Conservation (phyloP, 2,329 filamentous ascomycete species). For the Acephala macrosclerotiorum region DNA sequence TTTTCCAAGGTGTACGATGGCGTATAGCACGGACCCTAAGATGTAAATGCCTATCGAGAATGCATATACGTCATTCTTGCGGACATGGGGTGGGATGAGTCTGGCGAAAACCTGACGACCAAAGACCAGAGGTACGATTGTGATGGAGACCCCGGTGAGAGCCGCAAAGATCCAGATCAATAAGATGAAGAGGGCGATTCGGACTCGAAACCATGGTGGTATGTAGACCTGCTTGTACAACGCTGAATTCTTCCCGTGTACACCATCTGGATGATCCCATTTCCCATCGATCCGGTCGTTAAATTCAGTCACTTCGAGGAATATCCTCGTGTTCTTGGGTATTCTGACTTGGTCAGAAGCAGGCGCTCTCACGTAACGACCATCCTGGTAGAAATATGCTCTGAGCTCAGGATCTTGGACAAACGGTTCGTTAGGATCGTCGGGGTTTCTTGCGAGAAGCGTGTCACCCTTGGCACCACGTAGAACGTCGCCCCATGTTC, state of each 20-base stretch:
- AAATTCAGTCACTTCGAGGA: slow-evolving; percentile 75
- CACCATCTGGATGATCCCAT: slow-evolving; percentile 58
- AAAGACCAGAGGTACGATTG: slow-evolving; percentile 85
- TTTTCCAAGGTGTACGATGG: slow-evolving; percentile 57
- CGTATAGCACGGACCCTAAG: slow-evolving; percentile 73
- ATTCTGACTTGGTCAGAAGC: slow-evolving; percentile 96
- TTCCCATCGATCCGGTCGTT: slow-evolving; percentile 70
- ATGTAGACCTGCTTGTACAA: slow-evolving; percentile 72
- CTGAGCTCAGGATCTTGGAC: slow-evolving; percentile 51
- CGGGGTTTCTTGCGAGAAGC: slow-evolving; percentile 25
- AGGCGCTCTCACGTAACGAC: slow-evolving; percentile 88
- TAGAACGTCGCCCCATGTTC: slow-evolving; percentile 65
- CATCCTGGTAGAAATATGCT: slow-evolving; percentile 69
- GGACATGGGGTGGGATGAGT: slow-evolving; percentile 73
- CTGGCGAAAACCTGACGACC: slow-evolving; percentile 80
- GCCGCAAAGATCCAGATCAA: slow-evolving; percentile 95
- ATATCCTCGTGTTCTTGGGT: slow-evolving; percentile 82
- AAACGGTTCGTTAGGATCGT: slow-evolving; percentile 49
- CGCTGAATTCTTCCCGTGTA: slow-evolving; percentile 61
- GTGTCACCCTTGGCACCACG: slow-evolving; percentile 47
- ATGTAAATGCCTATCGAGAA: slow-evolving; percentile 91
- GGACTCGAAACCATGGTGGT: slow-evolving; percentile 81
- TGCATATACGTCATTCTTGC: slow-evolving; percentile 94
- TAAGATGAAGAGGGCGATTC: slow-evolving; percentile 86
- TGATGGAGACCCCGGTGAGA: slow-evolving; percentile 82